Conservation (phyloP, 2,329 filamentous ascomycete species). For the Clonostachys rhizophaga region DNA sequence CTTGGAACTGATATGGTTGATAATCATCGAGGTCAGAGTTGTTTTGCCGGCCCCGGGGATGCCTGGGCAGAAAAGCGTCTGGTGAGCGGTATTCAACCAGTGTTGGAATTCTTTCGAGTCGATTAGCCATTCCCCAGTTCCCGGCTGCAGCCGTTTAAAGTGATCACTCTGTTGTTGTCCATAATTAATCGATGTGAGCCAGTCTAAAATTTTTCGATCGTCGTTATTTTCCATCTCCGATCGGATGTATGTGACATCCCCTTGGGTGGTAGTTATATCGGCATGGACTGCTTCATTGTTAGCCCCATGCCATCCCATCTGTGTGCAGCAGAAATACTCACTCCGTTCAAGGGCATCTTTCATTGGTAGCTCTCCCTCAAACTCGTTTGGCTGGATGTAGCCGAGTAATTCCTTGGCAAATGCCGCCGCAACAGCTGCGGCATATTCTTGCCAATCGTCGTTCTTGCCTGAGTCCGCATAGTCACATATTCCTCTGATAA, state of each 20-base stretch:
- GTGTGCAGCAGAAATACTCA: background rate
- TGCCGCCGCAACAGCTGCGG: slow-evolving; percentile 19
- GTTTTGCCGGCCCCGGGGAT: slow-evolving; percentile 46
- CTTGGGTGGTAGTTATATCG: background rate
- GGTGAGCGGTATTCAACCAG: background rate
- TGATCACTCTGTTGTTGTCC: background rate
- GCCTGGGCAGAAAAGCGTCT: slow-evolving; percentile 35
- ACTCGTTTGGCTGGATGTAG: background rate
- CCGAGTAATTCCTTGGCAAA: slow-evolving; percentile 7
- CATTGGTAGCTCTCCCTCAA: background rate
- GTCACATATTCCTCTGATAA: slow-evolving; percentile 25
- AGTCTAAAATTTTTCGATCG: background rate
- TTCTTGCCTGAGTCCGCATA: slow-evolving; percentile 29
- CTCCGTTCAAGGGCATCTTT: background rate
- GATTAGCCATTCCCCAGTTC: background rate
- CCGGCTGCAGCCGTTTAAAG: background rate
- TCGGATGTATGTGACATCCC: background rate
- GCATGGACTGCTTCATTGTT: background rate
- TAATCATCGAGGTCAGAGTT: slow-evolving; percentile 30
- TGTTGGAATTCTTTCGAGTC: background rate
- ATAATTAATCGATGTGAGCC: background rate
- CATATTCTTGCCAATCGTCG: slow-evolving; percentile 24
- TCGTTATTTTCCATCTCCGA: background rate
- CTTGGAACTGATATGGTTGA: slow-evolving; percentile 26
- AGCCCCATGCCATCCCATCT: background rate